A percentile compares a stretch with the other conserved stretches of the same genome.
phyloP scores from a whole-genome alignment of 2,329 filamentous ascomycete genomes.

The Hymenoscyphus scutula region DNA sequence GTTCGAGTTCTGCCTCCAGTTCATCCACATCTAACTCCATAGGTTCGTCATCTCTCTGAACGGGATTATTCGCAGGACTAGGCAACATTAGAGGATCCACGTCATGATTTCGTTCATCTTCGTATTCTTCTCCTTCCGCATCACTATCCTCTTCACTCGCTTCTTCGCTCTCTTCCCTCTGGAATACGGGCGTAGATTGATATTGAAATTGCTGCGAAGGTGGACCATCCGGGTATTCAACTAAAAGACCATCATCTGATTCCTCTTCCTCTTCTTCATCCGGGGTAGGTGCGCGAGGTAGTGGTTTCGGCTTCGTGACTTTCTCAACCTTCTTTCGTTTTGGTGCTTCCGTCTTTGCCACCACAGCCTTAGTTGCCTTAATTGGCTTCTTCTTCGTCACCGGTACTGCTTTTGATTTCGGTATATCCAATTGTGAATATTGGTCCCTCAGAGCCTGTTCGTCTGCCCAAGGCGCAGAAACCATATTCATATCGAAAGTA shows the following conservation, averaged over 20 bases:
- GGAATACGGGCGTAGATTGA: conserved; percentile 30
- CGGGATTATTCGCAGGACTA: conserved; percentile 47
- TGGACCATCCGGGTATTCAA: conserved; percentile 58
- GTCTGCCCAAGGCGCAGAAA: conserved; percentile 65
- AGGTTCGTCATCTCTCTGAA: conserved; percentile 31
- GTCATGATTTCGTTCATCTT: conserved; percentile 35
- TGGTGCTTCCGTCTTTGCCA: conserved; percentile 32
- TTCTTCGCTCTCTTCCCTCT: conserved; percentile 32
- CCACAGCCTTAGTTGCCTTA: conserved; percentile 27
- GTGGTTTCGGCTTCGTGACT: conserved; percentile 36
- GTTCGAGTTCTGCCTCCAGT: conserved; percentile 36
- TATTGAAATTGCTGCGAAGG: conserved; percentile 33
- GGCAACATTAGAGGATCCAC: conserved; percentile 49
- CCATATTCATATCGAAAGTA: conserved; percentile 86
- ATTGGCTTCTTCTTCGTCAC: conserved; percentile 27
- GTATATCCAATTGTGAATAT: conserved; percentile 58
- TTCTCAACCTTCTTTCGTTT: conserved; percentile 35
- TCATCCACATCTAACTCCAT: conserved; percentile 36
- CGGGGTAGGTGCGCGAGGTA: conserved; percentile 32
- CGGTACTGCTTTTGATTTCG: conserved; percentile 17
- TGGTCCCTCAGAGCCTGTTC: conserved; percentile 61
- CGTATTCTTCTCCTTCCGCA: conserved; percentile 47
- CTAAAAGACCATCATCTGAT: conserved; percentile 54
- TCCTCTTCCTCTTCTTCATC: conserved; percentile 44
- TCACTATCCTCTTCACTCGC: conserved; percentile 48